Evolutionary conservation across 129 eudicot genomes (phyloP).

Genomic region (Flaveria linearis): DNA sequence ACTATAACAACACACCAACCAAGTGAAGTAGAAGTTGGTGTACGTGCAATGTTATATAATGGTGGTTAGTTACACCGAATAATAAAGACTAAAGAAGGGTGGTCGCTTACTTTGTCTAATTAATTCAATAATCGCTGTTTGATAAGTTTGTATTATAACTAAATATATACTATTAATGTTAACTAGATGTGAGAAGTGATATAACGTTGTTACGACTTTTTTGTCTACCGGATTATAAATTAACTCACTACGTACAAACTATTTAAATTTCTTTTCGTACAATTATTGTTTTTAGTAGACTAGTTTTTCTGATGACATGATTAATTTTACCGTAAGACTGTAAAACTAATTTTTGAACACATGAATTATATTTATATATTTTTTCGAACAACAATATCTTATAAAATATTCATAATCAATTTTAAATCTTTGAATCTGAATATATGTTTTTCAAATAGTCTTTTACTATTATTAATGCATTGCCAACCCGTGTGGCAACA

Average conservation of each 20-base stretch:
- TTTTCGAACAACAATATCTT: too few relatives aligned
- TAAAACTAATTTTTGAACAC: not conserved
- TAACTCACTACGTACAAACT: not conserved
- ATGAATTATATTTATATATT: too few relatives aligned
- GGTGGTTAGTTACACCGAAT: conserved; percentile 17
- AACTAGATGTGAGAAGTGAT: not conserved
- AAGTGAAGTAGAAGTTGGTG: not conserved
- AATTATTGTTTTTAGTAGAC: not conserved
- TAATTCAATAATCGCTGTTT: not conserved
- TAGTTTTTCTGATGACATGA: not conserved
- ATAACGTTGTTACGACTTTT: not conserved
- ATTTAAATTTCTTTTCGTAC: not conserved
- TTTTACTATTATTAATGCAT: too few relatives aligned
- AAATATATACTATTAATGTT: conserved; percentile 4
- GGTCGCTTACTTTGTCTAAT: not conserved
- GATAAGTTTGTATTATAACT: not conserved
- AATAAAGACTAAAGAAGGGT: not conserved
- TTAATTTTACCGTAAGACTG: not conserved
- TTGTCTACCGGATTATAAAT: not conserved
- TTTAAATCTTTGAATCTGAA: too few relatives aligned
- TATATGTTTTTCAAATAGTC: too few relatives aligned
- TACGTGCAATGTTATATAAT: conserved; percentile 2
- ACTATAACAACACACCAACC: conserved; percentile 20
- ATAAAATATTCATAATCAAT: too few relatives aligned
- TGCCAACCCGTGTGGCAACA: too few relatives aligned